Percentiles rank a stretch among this genome's conserved stretches.
Evolutionary conservation across 2,329 filamentous ascomycete genomes (phyloP).

Genomic region (Harringtonia lauricola): DNA sequence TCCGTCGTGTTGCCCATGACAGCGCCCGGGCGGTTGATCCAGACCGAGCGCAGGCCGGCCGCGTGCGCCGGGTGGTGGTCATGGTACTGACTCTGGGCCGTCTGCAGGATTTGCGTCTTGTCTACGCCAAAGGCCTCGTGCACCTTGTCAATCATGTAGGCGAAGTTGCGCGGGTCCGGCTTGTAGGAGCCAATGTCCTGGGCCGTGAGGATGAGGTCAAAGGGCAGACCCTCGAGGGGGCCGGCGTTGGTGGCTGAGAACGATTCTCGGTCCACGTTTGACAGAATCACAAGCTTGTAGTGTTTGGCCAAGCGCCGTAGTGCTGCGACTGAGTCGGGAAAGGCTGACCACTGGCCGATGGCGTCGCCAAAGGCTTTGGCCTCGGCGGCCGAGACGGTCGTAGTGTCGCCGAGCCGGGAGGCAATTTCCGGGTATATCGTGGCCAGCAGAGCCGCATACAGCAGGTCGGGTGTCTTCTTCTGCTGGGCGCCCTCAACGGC

Average conservation of each 20-base stretch:
- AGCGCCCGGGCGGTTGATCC: slow-evolving; percentile 41
- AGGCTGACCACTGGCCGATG: slow-evolving; percentile 44
- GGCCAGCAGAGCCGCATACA: slow-evolving; percentile 49
- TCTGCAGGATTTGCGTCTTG: slow-evolving; percentile 15
- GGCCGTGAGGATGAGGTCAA: slow-evolving; percentile 59
- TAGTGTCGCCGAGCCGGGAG: slow-evolving; percentile 24
- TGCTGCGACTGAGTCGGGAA: slow-evolving; percentile 44
- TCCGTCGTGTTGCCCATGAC: slow-evolving; percentile 12
- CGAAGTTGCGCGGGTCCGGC: slow-evolving; percentile 52
- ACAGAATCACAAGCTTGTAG: slow-evolving; percentile 50
- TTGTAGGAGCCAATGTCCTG: slow-evolving; percentile 65
- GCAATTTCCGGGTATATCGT: slow-evolving; percentile 35
- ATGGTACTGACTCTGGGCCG: slow-evolving; percentile 58
- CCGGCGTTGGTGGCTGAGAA: slow-evolving; percentile 18
- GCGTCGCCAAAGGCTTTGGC: slow-evolving; percentile 37
- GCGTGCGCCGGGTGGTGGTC: slow-evolving; percentile 56
- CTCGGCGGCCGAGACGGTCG: slow-evolving; percentile 22
- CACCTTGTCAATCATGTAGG: slow-evolving; percentile 47
- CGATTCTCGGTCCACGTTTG: slow-evolving; percentile 43
- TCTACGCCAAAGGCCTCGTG: slow-evolving; percentile 39
- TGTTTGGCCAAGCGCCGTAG: slow-evolving; percentile 34
- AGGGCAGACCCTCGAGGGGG: slow-evolving; percentile 22
- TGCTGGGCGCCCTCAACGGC: slow-evolving; percentile 39
- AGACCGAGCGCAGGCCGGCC: slow-evolving; percentile 45
- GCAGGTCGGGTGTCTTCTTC: slow-evolving; percentile 38